Evolutionary conservation across 1,139 yeast genomes (phyloP).

Genomic region (Pichia sp.): DNA sequence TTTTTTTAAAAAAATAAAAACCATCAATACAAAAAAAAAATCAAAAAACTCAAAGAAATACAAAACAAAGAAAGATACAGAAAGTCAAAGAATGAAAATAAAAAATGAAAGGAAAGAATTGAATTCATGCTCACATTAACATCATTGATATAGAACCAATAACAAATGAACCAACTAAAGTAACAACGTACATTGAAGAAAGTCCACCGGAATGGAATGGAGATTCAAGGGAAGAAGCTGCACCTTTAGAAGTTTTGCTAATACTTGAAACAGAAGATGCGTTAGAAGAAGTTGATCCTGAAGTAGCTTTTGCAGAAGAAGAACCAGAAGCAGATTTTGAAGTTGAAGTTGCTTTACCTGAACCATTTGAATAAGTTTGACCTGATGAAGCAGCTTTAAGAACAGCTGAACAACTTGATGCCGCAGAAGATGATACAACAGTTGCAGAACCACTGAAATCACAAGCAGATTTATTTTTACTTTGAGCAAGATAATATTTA

Average conservation of each 20-base stretch:
- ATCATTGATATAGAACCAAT: slow-evolving; percentile 11
- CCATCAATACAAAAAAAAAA: too few species aligned
- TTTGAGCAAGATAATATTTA: slow-evolving; percentile 52
- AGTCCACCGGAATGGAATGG: slow-evolving; percentile 13
- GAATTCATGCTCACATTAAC: slow-evolving; percentile 6
- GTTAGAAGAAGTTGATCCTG: slow-evolving; percentile 23
- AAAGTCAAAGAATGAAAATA: neutral
- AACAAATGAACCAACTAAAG: slow-evolving; percentile 10
- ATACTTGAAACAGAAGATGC: slow-evolving; percentile 25
- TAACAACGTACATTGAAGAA: slow-evolving; percentile 10
- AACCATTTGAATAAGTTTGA: slow-evolving; percentile 33
- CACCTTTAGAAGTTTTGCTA: slow-evolving; percentile 16
- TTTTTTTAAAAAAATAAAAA: too few species aligned
- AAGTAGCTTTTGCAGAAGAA: slow-evolving; percentile 23
- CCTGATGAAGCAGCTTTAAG: slow-evolving; percentile 35
- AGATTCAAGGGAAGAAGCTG: slow-evolving; percentile 18
- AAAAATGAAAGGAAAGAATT: neutral
- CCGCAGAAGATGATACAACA: slow-evolving; percentile 24
- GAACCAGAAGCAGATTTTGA: slow-evolving; percentile 30
- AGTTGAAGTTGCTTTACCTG: slow-evolving; percentile 20
- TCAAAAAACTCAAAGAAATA: too few species aligned
- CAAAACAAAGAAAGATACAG: neutral
- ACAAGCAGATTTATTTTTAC: slow-evolving; percentile 46
- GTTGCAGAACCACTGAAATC: slow-evolving; percentile 63
- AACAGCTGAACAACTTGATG: slow-evolving; percentile 37